These are phyloP conservation scores for Aristolochia contorta DNA, from an alignment of 164 flowering plant genomes.

Conservation along the genomic window DNA sequence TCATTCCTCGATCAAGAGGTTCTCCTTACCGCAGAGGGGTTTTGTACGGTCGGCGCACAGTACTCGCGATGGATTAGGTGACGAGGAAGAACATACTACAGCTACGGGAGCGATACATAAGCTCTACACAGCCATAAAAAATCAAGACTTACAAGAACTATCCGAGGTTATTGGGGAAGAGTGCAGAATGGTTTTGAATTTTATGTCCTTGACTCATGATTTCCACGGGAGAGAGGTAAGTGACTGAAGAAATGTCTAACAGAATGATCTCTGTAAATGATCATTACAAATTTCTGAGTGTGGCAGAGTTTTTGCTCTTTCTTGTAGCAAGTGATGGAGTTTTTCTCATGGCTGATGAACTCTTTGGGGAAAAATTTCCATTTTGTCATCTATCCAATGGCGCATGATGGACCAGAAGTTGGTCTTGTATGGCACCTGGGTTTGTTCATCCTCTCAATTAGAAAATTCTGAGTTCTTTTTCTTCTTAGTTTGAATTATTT, in stretches of 20 bases:
- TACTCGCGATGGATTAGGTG: constrained; percentile 10
- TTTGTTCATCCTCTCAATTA: constrained; percentile 5
- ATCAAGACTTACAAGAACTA: constrained; percentile 24
- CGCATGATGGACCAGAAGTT: constrained; percentile 47
- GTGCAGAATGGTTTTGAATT: constrained; percentile 45
- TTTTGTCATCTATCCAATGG: constrained; percentile 41
- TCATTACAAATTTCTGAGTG: neutral
- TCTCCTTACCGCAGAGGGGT: neutral
- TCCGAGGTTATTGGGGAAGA: constrained; percentile 55
- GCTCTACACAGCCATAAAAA: constrained; percentile 43
- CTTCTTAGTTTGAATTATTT: neutral
- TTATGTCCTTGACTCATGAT: constrained; percentile 29
- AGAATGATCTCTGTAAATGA: neutral
- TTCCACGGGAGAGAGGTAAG: constrained; percentile 52
- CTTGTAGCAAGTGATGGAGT: constrained; percentile 54
- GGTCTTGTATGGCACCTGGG: constrained; percentile 53
- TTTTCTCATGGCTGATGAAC: constrained; percentile 35
- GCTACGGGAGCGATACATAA: constrained; percentile 47
- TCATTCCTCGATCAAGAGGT: constrained; percentile 1
- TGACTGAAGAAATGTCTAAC: no score
- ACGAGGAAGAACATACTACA: constrained; percentile 20
- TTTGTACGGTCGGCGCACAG: constrained; percentile 9
- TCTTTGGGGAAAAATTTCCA: constrained; percentile 35
- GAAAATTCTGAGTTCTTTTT: neutral
- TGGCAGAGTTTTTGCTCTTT: neutral